Percentiles rank a stretch among this genome's conserved stretches.
phyloP scores from a whole-genome alignment of 129 eudicot genomes.

The Arctium lappa region DNA sequence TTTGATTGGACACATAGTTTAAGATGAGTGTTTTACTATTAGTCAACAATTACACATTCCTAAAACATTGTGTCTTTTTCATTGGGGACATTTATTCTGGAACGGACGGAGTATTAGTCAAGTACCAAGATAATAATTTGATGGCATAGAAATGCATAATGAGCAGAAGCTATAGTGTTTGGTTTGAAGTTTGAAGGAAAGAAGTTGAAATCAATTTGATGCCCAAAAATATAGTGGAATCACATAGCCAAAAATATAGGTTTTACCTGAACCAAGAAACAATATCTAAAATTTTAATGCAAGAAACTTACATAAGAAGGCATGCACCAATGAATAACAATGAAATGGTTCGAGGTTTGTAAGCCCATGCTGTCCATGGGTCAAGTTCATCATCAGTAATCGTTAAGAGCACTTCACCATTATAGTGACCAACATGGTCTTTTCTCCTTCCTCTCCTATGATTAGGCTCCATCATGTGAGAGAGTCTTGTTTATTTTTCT shows the following conservation, averaged over 20 bases:
- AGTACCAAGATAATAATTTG: background rate
- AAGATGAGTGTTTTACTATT: background rate
- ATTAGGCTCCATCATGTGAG: conserved; percentile 54
- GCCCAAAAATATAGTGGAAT: background rate
- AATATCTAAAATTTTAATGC: background rate
- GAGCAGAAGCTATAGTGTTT: background rate
- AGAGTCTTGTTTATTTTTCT: background rate
- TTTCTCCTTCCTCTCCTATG: conserved; percentile 47
- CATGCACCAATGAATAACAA: conserved; percentile 90
- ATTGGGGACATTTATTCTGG: background rate
- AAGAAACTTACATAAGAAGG: conserved; percentile 77
- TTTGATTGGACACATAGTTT: background rate
- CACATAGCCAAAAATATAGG: background rate
- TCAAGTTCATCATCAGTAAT: conserved; percentile 72
- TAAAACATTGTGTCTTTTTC: background rate
- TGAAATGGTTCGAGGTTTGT: conserved; percentile 89
- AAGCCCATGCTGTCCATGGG: conserved; percentile 99
- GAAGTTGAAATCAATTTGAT: background rate
- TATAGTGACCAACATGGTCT: conserved; percentile 39
- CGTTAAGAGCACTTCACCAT: conserved; percentile 52
- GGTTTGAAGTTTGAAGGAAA: background rate
- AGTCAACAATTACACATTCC: background rate
- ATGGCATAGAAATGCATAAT: background rate
- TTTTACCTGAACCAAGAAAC: background rate
- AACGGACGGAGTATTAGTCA: background rate